phyloP scores from a whole-genome alignment of 148 eudicot species.

The Chenopodium berlandieri region DNA sequence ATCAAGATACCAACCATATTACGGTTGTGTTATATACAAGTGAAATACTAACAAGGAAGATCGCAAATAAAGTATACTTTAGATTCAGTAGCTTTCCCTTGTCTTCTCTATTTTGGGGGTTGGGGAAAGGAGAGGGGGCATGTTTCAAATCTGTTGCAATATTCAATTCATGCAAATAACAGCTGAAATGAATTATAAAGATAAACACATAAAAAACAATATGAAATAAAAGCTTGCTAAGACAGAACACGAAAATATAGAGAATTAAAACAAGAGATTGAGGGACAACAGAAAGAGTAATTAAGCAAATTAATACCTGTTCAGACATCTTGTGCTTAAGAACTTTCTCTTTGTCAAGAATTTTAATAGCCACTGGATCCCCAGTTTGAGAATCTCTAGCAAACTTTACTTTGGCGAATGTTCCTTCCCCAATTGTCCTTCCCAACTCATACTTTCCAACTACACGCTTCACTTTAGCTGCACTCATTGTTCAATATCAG shows the following conservation, averaged over 20 bases:
- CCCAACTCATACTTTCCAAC: constrained; percentile 93
- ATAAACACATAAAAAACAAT: neutral
- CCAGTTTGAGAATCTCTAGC: constrained; percentile 83
- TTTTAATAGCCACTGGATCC: constrained; percentile 85
- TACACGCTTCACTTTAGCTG: constrained; percentile 63
- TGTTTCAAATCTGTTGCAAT: neutral
- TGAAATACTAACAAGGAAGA: neutral
- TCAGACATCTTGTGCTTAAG: constrained; percentile 93
- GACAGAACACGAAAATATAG: neutral
- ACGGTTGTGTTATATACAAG: neutral
- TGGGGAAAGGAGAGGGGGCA: neutral
- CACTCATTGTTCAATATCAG: constrained; percentile 41
- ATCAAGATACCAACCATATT: neutral
- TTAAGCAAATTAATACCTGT: constrained; percentile 45
- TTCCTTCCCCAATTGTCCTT: constrained; percentile 95
- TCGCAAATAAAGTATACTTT: neutral
- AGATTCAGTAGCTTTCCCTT: neutral
- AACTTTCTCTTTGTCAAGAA: constrained; percentile 92
- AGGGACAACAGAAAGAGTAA: neutral
- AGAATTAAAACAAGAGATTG: too few relatives aligned
- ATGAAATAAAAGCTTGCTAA: neutral
- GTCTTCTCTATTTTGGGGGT: neutral
- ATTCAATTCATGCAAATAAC: neutral
- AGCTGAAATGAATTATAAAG: neutral
- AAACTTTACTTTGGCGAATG: constrained; percentile 93